A percentile compares a stretch with the other conserved stretches of the same genome.
These are phyloP conservation scores for Pezicula neosporulosa DNA, from an alignment of 2,329 filamentous ascomycete species.

Conservation along the genomic window DNA sequence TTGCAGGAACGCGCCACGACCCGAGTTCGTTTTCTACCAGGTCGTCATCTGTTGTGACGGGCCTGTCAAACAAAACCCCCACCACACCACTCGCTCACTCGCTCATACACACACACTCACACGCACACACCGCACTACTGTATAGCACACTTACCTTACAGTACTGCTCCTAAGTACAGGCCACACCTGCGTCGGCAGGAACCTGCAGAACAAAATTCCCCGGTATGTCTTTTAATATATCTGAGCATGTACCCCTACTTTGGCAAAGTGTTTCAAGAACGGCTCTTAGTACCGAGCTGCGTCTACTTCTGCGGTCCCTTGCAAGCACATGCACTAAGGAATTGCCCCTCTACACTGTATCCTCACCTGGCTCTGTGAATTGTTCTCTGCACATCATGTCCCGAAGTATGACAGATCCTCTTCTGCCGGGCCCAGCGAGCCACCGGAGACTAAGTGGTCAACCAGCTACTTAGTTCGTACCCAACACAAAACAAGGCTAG, in stretches of 20 bases:
- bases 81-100: neutral
- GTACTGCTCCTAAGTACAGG: too few relatives aligned
- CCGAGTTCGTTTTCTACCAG: slow-evolving; percentile 15
- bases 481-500: slow-evolving; percentile 6
- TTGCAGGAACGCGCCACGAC: slow-evolving; percentile 22
- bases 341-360: too few relatives aligned
- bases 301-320: neutral
- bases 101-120: too few relatives aligned
- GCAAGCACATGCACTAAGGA: neutral
- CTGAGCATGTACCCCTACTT: slow-evolving; percentile 15
- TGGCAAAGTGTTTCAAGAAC: slow-evolving; percentile 7
- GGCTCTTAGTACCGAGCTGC: slow-evolving; percentile 24
- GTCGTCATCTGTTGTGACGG: neutral
- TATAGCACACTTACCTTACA: too few relatives aligned
- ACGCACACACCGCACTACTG: too few relatives aligned
- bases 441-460: neutral
- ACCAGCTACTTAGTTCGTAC: slow-evolving; percentile 3
- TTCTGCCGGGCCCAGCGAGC: slow-evolving; percentile 12
- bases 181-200: neutral
- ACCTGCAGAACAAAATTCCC: slow-evolving; percentile 12
- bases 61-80: slow-evolving; percentile 1
- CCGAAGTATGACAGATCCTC: slow-evolving; percentile 17
- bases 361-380: too few relatives aligned
- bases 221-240: slow-evolving; percentile 27
- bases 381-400: slow-evolving; percentile 22